Evolutionary conservation across 148 eudicot species (phyloP).

Genomic region (Pharnaceum exiguum): DNA sequence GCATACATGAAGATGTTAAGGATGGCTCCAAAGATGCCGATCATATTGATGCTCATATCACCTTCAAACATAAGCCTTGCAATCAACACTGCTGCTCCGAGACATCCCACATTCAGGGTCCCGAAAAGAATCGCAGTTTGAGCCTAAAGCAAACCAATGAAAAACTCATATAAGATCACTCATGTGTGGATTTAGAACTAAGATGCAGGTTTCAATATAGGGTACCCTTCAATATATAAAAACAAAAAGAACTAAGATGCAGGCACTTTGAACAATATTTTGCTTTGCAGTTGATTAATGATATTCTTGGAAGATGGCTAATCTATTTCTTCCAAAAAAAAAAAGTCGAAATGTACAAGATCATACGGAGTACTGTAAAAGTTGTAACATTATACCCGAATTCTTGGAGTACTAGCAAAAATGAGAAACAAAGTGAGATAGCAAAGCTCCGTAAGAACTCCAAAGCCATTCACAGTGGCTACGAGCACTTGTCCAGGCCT

Average conservation of each 20-base stretch:
- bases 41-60: slow-evolving; percentile 5
- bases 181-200: no score
- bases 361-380: not conserved
- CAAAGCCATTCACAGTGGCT: slow-evolving; percentile 58
- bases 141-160: no score
- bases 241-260: no score
- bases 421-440: slow-evolving; percentile 37
- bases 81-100: slow-evolving; percentile 10
- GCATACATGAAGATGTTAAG: slow-evolving; percentile 44
- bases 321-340: no score
- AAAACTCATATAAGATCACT: no score
- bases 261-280: no score
- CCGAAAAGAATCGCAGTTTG: not conserved
- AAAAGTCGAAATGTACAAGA: not conserved
- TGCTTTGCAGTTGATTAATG: no score
- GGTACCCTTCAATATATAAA: no score
- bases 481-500: slow-evolving; percentile 44
- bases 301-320: no score
- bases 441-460: slow-evolving; percentile 36
- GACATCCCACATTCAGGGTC: slow-evolving; percentile 12
- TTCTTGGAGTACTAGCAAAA: slow-evolving; percentile 32
- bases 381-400: slow-evolving; percentile 22
- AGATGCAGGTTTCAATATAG: no score
- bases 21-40: slow-evolving; percentile 25
- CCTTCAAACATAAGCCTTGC: slow-evolving; percentile 10